These are phyloP conservation scores for Paradendryphiella salina DNA, from an alignment of 2,329 filamentous ascomycete genomes.

Conservation along the genomic window DNA sequence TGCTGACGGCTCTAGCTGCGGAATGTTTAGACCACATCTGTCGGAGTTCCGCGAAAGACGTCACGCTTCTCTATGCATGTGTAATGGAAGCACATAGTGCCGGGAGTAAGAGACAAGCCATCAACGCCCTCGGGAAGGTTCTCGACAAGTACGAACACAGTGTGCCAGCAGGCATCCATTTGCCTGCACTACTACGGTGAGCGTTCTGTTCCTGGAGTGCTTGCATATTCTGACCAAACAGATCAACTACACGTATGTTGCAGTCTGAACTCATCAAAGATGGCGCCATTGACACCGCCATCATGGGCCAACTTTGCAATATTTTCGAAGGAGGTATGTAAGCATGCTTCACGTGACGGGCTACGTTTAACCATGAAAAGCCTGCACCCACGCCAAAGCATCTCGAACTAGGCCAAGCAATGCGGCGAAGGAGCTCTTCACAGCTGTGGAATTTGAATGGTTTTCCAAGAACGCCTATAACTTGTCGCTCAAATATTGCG, in stretches of 20 bases:
- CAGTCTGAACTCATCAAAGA: constrained; percentile 49
- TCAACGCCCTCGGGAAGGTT: constrained; percentile 63
- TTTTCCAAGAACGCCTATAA: constrained; percentile 84
- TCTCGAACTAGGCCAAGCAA: constrained; percentile 49
- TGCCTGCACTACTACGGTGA: constrained; percentile 68
- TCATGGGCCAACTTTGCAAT: constrained; percentile 57
- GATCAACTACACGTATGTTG: constrained; percentile 53
- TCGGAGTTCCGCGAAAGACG: constrained; percentile 56
- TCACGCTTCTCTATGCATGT: constrained; percentile 76
- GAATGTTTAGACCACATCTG: constrained; percentile 66
- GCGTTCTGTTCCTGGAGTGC: constrained; percentile 46
- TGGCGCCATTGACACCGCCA: constrained; percentile 25
- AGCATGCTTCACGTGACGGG: not conserved
- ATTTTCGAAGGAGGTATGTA: constrained; percentile 57
- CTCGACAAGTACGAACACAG: constrained; percentile 59
- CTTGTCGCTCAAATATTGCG: constrained; percentile 65
- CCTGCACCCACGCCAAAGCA: constrained; percentile 53
- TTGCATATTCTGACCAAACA: constrained; percentile 22
- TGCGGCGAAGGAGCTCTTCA: constrained; percentile 56
- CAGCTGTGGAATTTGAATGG: constrained; percentile 73
- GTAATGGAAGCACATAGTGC: constrained; percentile 72
- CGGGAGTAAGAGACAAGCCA: constrained; percentile 64
- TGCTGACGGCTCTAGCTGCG: constrained; percentile 51
- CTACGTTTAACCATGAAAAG: constrained; percentile 48
- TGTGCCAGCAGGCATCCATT: constrained; percentile 56